These are phyloP conservation scores for Pleurotus eryngii DNA, from an alignment of 768 basidiomycete species.

Conservation along the genomic window DNA sequence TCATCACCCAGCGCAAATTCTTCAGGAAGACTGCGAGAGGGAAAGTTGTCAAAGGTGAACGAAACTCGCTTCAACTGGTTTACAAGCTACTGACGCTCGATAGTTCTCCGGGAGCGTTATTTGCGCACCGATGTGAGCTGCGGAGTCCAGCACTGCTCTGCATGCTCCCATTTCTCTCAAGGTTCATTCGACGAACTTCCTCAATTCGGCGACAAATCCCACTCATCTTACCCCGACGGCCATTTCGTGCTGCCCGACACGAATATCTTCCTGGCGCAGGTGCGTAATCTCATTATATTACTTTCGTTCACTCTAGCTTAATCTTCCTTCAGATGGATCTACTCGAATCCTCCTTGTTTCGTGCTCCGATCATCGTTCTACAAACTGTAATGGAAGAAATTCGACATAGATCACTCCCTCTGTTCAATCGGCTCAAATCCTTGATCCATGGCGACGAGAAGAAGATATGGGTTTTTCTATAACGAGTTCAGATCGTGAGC, in stretches of 20 bases:
- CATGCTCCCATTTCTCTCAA: constrained; percentile 38
- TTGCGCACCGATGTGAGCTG: constrained; percentile 89
- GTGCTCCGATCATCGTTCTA: constrained; percentile 79
- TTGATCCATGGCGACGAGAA: constrained; percentile 85
- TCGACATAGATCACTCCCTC: constrained; percentile 85
- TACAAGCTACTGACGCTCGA: not conserved
- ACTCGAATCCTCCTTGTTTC: constrained; percentile 73
- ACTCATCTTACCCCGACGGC: constrained; percentile 56
- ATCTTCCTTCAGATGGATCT: constrained; percentile 79
- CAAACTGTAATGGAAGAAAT: constrained; percentile 98
- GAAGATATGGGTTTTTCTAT: constrained; percentile 76
- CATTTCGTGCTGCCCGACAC: constrained; percentile 92
- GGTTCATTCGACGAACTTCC: constrained; percentile 48
- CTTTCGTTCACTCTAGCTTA: not conserved
- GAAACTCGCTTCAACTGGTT: not conserved
- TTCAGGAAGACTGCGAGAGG: constrained; percentile 95
- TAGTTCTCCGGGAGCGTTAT: constrained; percentile 92
- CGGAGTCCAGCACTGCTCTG: constrained; percentile 68
- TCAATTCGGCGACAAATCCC: constrained; percentile 49
- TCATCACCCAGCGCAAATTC: constrained; percentile 83
- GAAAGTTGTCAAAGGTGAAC: constrained; percentile 86
- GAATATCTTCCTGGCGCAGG: constrained; percentile 91
- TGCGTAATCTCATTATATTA: constrained; percentile 22
- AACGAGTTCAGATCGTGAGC: constrained; percentile 83
- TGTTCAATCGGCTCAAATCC: constrained; percentile 89